Evolutionary conservation across 352 stramenopile species (phyloP).

Genomic region (Globisporangium irregulare): DNA sequence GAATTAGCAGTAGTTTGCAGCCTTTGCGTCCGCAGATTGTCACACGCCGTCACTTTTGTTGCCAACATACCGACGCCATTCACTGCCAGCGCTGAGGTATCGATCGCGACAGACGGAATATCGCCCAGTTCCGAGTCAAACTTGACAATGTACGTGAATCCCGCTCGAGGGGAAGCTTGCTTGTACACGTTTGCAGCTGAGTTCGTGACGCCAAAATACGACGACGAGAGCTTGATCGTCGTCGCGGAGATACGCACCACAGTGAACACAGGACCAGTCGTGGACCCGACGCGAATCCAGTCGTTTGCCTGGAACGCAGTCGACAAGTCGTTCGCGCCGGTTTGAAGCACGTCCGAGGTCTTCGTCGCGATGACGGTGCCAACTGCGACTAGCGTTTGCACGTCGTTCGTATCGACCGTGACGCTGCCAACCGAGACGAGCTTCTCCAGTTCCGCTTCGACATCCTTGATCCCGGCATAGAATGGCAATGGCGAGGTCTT

Average conservation of each 20-base stretch:
- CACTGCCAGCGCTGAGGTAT: slow-evolving; percentile 48
- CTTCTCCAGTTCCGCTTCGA: slow-evolving; percentile 78
- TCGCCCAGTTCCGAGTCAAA: slow-evolving; percentile 81
- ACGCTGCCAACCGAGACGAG: slow-evolving; percentile 82
- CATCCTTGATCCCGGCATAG: slow-evolving; percentile 77
- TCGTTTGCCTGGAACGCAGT: slow-evolving; percentile 74
- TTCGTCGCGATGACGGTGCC: slow-evolving; percentile 73
- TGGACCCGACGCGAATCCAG: slow-evolving; percentile 91
- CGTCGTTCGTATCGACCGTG: slow-evolving; percentile 87
- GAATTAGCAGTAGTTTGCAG: slow-evolving; percentile 49
- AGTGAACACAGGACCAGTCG: slow-evolving; percentile 83
- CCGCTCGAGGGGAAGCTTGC: slow-evolving; percentile 45
- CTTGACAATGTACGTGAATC: slow-evolving; percentile 67
- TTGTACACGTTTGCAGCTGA: slow-evolving; percentile 76
- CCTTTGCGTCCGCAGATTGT: slow-evolving; percentile 79
- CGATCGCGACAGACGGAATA: slow-evolving; percentile 43
- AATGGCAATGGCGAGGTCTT: slow-evolving; percentile 49
- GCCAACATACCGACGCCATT: slow-evolving; percentile 24
- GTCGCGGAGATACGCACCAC: slow-evolving; percentile 60
- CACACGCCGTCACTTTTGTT: slow-evolving; percentile 79
- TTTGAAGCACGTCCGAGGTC: slow-evolving; percentile 70
- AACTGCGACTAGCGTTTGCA: slow-evolving; percentile 51
- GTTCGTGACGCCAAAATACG: slow-evolving; percentile 70
- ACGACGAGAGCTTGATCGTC: slow-evolving; percentile 83
- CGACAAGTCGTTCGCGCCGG: slow-evolving; percentile 47